Evolutionary conservation across 768 basidiomycete species (phyloP), one percentile per base, ranked within the genome.

Genomic region (Hirschioporus abietinus): DNA sequence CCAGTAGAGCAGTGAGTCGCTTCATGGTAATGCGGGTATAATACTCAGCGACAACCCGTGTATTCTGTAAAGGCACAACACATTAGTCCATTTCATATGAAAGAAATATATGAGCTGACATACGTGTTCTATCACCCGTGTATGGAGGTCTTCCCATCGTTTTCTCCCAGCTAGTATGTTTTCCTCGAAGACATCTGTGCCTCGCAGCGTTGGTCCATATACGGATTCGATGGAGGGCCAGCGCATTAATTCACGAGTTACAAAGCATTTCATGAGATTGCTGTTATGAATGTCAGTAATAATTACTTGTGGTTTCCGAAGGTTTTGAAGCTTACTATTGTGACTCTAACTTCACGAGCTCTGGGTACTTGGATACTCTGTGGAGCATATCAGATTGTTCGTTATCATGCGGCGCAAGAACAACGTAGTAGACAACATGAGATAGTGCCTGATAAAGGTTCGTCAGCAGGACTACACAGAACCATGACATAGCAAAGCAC

Each of bases 311-410:
- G 69, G 60, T 23, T 18, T 15, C 5, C 59, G 57, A 36, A 57
- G 17, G 35, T 23, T 30, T 30, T 30, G 10, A 76, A 80, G 78
- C 80, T 60, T 68, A 97, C 95, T 90, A 89, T 75, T 96, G 93
- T 58, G 93, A 80, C 70, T 93, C 89, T 60, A 96, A 81, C 75
- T 92, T 95, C 69, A 82, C 78, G 58, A 98, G 78, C 25, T 90
- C 88, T 25, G 95, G 86, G 75, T 98, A 89, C 60, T 81, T 80
- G 73, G 85, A 92, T 34, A 96, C 82, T 73, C 93, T 92, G 75
- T 98, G 89, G 60, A 99, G 80, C 90, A 99, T 95, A 75, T 99
- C 95, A 1, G 91, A 93, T 77, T 99, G 97, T 77, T 98, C 96
- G 74, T 99, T 99, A 76, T 90, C 92, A 75, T 99, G 91, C 2